Evolutionary conservation across 176 grass and related monocot genomes (phyloP).

Genomic region (Oryza meridionalis): DNA sequence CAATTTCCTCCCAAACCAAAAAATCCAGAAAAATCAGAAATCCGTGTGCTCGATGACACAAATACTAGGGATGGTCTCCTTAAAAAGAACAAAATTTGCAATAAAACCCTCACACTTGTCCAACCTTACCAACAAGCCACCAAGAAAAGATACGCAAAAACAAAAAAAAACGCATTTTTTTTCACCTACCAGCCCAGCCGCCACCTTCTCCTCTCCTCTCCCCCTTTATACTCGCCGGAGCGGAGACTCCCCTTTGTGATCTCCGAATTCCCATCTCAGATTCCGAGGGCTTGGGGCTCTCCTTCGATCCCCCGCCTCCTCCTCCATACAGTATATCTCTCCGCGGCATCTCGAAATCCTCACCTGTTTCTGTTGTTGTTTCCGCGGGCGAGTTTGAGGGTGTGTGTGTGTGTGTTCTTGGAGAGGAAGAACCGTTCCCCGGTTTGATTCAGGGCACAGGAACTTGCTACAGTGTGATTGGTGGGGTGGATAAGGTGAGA

Average conservation of each 20-base stretch:
- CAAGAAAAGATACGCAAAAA: neutral
- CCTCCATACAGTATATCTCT: slow-evolving; percentile 12
- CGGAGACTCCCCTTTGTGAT: slow-evolving; percentile 42
- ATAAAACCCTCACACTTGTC: neutral
- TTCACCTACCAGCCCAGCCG: slow-evolving; percentile 25
- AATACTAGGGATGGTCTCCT: slow-evolving; percentile 11
- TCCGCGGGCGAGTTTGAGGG: slow-evolving; percentile 16
- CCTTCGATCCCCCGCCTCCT: slow-evolving; percentile 28
- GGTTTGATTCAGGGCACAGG: neutral
- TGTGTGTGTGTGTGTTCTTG: neutral
- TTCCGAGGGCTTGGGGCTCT: slow-evolving; percentile 40
- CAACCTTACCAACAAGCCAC: neutral
- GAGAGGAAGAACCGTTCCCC: neutral
- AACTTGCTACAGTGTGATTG: slow-evolving; percentile 1
- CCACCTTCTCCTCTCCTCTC: slow-evolving; percentile 40
- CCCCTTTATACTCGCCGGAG: slow-evolving; percentile 34
- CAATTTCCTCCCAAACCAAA: neutral
- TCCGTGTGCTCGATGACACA: neutral
- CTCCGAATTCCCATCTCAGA: slow-evolving; percentile 43
- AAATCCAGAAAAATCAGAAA: neutral
- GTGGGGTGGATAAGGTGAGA: slow-evolving; percentile 44
- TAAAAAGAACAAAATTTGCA: slow-evolving; percentile 27
- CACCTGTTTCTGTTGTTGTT: neutral
- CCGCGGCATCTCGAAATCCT: neutral
- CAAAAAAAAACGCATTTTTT: no score